Base-by-base conservation (phyloP, 148 eudicot genomes). In the Cornus kousa region DNA sequence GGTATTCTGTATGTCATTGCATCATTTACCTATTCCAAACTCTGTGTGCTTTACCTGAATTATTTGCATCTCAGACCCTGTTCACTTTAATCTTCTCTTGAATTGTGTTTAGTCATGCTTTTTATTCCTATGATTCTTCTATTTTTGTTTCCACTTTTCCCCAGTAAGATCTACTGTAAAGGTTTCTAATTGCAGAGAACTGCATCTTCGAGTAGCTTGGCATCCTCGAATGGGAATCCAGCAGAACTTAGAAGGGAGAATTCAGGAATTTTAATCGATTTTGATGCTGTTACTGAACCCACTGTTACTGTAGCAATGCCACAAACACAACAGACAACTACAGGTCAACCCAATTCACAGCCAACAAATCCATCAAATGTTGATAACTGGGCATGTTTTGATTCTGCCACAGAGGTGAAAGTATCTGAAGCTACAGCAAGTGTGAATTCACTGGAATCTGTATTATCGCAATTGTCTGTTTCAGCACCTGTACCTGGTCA, bases 381-480 rank as follows among this genome's bases (percentile, higher is more conserved):
- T 81, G 89, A 91, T 81, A 87, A 96, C 81, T 94, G 98, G 99
- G 98, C 99, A 50, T 87, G 86, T 85, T 97, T 97, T 83, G 98
- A 91, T 85, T 85, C 87, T 35, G 76, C 83, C 72, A n/a, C 85
- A 0, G 89, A 82, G 77, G 80, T 73, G 62, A 90, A 90, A 80
- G 78, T 69, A 32, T 60, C 89, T 76, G 86, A 88, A 82, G 81
- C 89, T 65, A 86, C 94, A 70, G 79, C 87, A 35, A 88, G 43
- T 80, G 46, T 79, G 5, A 89, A 86, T 83, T 64, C 91, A 62
- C 74, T 92, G 72, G 95, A 92, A 79, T 87, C 92, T 73, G 55
- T 79, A 39, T 82, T 94, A 35, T 80, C 87, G 23, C 90, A 86
- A 74, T 83, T 92, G 80, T 87, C 93, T 9, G 87, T 87, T 79